These are phyloP conservation scores for Auriscalpium vulgare DNA, from an alignment of 768 basidiomycete species.

Conservation along the genomic window DNA sequence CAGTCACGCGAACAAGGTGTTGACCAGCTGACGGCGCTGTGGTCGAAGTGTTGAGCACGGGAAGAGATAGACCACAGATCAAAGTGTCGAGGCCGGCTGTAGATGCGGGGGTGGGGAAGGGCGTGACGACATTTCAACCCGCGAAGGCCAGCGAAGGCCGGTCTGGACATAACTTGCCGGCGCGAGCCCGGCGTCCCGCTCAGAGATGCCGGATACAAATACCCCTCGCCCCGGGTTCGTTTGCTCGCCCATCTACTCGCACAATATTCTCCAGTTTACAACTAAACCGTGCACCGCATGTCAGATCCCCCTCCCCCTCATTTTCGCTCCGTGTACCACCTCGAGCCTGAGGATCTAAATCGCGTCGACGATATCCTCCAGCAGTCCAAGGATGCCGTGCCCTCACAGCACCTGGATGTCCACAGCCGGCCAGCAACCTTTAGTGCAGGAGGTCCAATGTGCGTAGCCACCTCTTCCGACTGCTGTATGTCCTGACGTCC, in stretches of 20 bases:
- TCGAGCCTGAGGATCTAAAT: background rate
- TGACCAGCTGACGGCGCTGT: no score
- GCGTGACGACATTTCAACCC: no score
- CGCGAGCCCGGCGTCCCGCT: no score
- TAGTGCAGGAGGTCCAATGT: slow-evolving; percentile 75
- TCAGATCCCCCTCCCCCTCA: background rate
- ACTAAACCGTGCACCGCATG: background rate
- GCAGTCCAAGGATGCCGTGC: background rate
- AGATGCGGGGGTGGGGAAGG: no score
- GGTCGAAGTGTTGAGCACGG: no score
- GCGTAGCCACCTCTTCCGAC: slow-evolving; percentile 17
- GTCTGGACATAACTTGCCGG: no score
- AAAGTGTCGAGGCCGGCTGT: no score
- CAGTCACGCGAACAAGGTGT: no score
- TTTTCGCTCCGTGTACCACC: background rate
- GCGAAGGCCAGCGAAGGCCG: no score
- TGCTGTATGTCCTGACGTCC: background rate
- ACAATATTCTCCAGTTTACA: background rate
- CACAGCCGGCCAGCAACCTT: slow-evolving; percentile 53
- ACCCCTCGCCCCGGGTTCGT: background rate
- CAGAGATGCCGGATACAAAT: no score
- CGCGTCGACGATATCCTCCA: background rate
- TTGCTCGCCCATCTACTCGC: background rate
- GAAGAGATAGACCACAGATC: no score
- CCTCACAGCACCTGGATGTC: slow-evolving; percentile 14